Evolutionary conservation across 176 grass and related monocot species (phyloP).

Genomic region (Phoenix roebelenii): DNA sequence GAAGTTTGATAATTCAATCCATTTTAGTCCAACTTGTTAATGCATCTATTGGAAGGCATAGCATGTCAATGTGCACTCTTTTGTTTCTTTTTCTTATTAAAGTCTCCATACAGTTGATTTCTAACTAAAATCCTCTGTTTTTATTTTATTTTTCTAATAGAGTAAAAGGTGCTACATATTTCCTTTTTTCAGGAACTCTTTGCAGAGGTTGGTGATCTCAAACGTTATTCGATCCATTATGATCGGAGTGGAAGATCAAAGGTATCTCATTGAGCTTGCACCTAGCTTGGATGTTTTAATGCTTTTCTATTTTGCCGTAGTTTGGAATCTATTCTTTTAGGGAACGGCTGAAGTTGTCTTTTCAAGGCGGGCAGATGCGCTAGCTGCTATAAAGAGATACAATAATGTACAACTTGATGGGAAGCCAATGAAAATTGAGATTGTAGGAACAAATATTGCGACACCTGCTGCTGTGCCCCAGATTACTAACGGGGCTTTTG

Average conservation of each 20-base stretch:
- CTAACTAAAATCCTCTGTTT: too few relatives aligned
- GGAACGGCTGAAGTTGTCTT: constrained; percentile 84
- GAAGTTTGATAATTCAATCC: too few relatives aligned
- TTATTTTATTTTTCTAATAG: too few relatives aligned
- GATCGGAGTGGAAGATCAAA: constrained; percentile 65
- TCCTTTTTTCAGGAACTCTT: constrained; percentile 60
- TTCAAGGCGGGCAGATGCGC: constrained; percentile 66
- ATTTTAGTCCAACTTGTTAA: too few relatives aligned
- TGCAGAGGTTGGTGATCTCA: constrained; percentile 69
- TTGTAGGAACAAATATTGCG: constrained; percentile 51
- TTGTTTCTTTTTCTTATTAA: too few relatives aligned
- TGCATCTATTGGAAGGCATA: too few relatives aligned
- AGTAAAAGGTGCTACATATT: neutral
- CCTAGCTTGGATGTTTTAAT: neutral
- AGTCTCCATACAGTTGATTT: too few relatives aligned
- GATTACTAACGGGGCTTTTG: constrained; percentile 14
- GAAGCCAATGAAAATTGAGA: constrained; percentile 76
- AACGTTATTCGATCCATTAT: constrained; percentile 80
- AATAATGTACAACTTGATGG: constrained; percentile 80
- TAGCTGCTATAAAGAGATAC: constrained; percentile 71
- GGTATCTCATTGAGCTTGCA: constrained; percentile 25
- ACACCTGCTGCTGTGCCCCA: constrained; percentile 13
- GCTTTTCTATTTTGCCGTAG: neutral
- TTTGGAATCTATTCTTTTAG: constrained; percentile 24
- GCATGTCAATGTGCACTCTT: too few relatives aligned